Base-by-base conservation (phyloP, 202 grass and related monocot genomes). In the Eragrostis tef region DNA sequence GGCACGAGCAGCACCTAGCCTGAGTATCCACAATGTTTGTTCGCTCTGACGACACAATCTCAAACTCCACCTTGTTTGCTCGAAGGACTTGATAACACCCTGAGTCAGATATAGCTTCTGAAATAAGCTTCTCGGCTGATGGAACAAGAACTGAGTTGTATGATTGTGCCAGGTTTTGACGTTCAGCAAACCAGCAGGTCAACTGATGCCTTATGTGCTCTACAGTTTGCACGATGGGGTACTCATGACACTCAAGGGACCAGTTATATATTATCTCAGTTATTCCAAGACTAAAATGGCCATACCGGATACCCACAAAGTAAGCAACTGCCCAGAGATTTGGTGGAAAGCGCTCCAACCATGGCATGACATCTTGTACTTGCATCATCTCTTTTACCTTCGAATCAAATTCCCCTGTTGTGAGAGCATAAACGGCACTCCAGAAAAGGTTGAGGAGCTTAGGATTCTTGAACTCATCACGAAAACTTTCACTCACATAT, bases 41-140 rank as follows among this genome's bases (percentile, higher is more conserved):
- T 84, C 93, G 77, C 85, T 99, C 96, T 11, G 90, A 88, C 51
- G 96, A 99, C 61, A 99, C 96, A 1, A 99, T 96, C 80, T 99
- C 96, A 88, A 99, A 99, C 83, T 99, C 96, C 49, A 99, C 96
- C 84, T 96, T 99, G 83, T 99, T 99, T 78, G 96, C 96, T 86
- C 93, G 80, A 41, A 99, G 89, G 72, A 99, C 96, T 88, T 99
- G 93, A 83, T 99, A 99, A 75, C 96, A 99, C 66, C 43, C 47
- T 75, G 93, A 93, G 82, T 99, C 93, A 52, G 89, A 25, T 64
- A 91, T 92, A 50, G 96, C 91, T 86, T 99, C 96, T 2, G 89
- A 87, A 87, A 99, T 96, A 10, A 91, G 74, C 83, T 93, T 99
- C 87, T 99, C 96, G 5, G 90, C 90, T 36, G 92, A 93, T 27